Evolutionary conservation across 2,329 filamentous ascomycete species (phyloP).

Genomic region (Claviceps monticola): DNA sequence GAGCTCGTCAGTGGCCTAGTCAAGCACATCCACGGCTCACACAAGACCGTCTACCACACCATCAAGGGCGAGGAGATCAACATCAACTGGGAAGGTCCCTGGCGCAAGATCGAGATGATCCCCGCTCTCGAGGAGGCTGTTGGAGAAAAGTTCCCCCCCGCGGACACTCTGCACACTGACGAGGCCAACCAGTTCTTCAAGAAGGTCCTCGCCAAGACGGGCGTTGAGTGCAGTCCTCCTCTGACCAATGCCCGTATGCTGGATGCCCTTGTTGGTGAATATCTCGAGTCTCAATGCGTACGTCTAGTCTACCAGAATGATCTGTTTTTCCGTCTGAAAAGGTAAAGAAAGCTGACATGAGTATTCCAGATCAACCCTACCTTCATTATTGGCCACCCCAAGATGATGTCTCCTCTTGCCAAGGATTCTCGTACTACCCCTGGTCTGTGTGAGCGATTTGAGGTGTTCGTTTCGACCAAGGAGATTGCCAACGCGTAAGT

Average conservation of each 20-base stretch:
- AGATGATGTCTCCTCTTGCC: slow-evolving; percentile 75
- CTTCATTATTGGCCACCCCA: slow-evolving; percentile 46
- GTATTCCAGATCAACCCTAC: slow-evolving; percentile 55
- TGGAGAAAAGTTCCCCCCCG: slow-evolving; percentile 86
- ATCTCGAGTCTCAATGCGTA: slow-evolving; percentile 78
- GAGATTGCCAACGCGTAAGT: slow-evolving; percentile 76
- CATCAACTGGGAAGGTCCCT: slow-evolving; percentile 93
- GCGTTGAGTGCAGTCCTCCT: slow-evolving; percentile 78
- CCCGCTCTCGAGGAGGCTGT: slow-evolving; percentile 66
- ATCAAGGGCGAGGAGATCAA: slow-evolving; percentile 75
- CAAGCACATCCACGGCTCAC: slow-evolving; percentile 74
- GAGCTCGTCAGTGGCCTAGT: slow-evolving; percentile 84
- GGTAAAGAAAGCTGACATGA: neutral
- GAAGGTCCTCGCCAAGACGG: slow-evolving; percentile 72
- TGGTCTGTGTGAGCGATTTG: slow-evolving; percentile 91
- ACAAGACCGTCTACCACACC: slow-evolving; percentile 75
- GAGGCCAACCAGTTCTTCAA: slow-evolving; percentile 85
- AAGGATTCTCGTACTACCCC: slow-evolving; percentile 77
- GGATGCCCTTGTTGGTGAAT: slow-evolving; percentile 86
- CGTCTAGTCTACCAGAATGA: slow-evolving; percentile 5
- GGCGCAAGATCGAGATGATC: slow-evolving; percentile 93
- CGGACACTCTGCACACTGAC: slow-evolving; percentile 75
- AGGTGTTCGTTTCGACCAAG: slow-evolving; percentile 67
- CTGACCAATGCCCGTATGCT: slow-evolving; percentile 92
- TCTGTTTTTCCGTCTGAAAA: neutral